Conservation (phyloP, 2,329 filamentous ascomycete species). For the Fusarium devonianum region DNA sequence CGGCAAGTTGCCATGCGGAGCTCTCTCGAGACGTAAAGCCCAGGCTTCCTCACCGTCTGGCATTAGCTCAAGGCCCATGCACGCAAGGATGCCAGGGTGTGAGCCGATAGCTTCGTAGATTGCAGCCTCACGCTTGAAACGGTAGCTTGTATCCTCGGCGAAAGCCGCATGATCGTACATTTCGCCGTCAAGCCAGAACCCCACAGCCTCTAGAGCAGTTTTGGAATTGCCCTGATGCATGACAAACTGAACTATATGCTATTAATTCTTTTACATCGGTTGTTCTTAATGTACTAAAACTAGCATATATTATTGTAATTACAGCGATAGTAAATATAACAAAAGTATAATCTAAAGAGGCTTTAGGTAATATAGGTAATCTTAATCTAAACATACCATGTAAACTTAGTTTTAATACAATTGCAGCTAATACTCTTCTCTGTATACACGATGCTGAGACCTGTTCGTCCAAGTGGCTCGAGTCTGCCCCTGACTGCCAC, state of each 20-base stretch:
- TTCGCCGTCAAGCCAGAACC: slow-evolving; percentile 8
- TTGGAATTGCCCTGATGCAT: not conserved
- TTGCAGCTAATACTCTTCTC: too few relatives aligned
- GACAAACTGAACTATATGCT: too few relatives aligned
- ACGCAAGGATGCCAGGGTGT: slow-evolving; percentile 1
- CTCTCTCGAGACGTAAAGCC: slow-evolving; percentile 8
- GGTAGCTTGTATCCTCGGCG: slow-evolving; percentile 5
- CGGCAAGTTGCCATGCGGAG: slow-evolving; percentile 7
- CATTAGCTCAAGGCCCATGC: too few relatives aligned
- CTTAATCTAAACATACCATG: too few relatives aligned
- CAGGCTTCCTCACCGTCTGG: too few relatives aligned
- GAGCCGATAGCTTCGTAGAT: slow-evolving; percentile 4
- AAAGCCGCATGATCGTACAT: slow-evolving; percentile 7
- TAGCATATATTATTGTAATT: too few relatives aligned
- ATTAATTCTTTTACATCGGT: too few relatives aligned
- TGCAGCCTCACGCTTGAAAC: slow-evolving; percentile 5
- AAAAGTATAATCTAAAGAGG: too few relatives aligned
- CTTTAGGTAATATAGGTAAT: too few relatives aligned
- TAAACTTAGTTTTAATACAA: too few relatives aligned
- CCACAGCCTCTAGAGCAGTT: not conserved
- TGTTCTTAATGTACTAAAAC: too few relatives aligned
- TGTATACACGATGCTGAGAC: slow-evolving; percentile 8
- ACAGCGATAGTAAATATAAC: too few relatives aligned
- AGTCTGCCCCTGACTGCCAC: slow-evolving; percentile 8
- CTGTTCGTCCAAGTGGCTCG: slow-evolving; percentile 9